These are phyloP conservation scores for Ramaria rubella DNA, from an alignment of 768 basidiomycete species.

Conservation along the genomic window DNA sequence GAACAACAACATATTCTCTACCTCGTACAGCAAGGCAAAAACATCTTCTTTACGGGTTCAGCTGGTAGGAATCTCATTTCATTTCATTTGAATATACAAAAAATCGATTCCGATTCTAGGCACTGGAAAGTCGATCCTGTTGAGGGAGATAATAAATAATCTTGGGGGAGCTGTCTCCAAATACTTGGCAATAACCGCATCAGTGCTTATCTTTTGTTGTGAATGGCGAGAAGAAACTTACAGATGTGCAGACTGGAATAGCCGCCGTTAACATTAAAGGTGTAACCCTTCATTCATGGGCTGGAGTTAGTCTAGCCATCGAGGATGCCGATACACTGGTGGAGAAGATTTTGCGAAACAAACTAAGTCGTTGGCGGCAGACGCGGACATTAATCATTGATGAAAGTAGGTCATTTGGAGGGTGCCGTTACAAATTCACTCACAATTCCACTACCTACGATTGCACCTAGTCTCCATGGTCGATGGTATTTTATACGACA, in stretches of 20 bases:
- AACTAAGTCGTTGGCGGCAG: constrained; percentile 52
- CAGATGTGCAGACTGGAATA: constrained; percentile 45
- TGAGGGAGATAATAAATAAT: constrained; percentile 64
- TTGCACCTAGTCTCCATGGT: constrained; percentile 74
- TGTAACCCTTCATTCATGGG: constrained; percentile 74
- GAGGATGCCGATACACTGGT: constrained; percentile 46
- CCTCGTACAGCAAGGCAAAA: constrained; percentile 55
- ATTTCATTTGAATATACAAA: not conserved
- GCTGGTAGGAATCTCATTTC: constrained; percentile 45
- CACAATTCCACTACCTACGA: too few relatives aligned
- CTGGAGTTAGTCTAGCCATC: constrained; percentile 70
- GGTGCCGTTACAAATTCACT: too few relatives aligned
- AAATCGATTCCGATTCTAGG: constrained; percentile 29
- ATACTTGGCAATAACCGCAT: constrained; percentile 65
- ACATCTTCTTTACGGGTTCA: constrained; percentile 81
- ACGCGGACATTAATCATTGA: constrained; percentile 73
- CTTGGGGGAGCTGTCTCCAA: constrained; percentile 30
- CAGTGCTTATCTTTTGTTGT: constrained; percentile 23
- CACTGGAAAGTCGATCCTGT: constrained; percentile 79
- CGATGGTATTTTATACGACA: constrained; percentile 74
- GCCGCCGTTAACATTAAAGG: constrained; percentile 83
- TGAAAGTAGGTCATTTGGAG: constrained; percentile 50
- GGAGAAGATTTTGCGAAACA: constrained; percentile 47
- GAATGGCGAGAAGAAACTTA: not conserved
- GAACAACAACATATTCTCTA: constrained; percentile 48